phyloP scores from a whole-genome alignment of 306 rosid genomes.

The Heteromeles arbutifolia region DNA sequence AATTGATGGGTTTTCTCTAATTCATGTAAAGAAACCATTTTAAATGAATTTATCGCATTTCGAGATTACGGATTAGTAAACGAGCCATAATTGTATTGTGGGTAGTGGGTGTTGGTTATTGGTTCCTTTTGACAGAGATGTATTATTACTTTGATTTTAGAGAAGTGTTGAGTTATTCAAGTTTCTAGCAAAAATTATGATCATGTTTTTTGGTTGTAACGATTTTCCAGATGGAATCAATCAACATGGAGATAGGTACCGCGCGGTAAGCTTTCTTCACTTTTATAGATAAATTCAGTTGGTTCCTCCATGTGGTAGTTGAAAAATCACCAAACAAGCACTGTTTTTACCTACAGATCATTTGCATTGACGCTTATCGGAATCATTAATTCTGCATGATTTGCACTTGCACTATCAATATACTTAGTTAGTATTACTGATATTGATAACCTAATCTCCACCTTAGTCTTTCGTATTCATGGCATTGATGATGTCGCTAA shows the following conservation, averaged over 20 bases:
- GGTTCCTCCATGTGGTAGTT: not conserved
- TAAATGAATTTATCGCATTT: too few relatives aligned
- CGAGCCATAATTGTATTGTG: too few relatives aligned
- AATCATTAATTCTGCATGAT: not conserved
- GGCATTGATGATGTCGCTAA: not conserved
- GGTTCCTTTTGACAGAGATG: not conserved
- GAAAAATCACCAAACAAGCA: not conserved
- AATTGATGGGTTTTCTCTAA: not conserved
- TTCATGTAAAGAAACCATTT: not conserved
- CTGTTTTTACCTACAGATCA: not conserved
- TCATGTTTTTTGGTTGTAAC: not conserved
- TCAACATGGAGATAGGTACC: slow-evolving; percentile 22
- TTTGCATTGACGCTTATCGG: not conserved
- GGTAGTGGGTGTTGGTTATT: not conserved
- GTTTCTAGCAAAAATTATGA: not conserved
- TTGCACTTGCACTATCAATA: not conserved
- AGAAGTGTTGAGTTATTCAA: not conserved
- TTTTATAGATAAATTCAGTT: not conserved
- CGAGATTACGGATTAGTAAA: too few relatives aligned
- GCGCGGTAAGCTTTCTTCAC: slow-evolving; percentile 13
- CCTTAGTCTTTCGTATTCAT: not conserved
- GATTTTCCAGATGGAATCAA: slow-evolving; percentile 3
- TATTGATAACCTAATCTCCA: not conserved
- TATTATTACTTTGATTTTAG: not conserved
- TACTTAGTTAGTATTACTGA: not conserved